Conservation (phyloP, 768 basidiomycete genomes). For the Leccinum subtestaceum region DNA sequence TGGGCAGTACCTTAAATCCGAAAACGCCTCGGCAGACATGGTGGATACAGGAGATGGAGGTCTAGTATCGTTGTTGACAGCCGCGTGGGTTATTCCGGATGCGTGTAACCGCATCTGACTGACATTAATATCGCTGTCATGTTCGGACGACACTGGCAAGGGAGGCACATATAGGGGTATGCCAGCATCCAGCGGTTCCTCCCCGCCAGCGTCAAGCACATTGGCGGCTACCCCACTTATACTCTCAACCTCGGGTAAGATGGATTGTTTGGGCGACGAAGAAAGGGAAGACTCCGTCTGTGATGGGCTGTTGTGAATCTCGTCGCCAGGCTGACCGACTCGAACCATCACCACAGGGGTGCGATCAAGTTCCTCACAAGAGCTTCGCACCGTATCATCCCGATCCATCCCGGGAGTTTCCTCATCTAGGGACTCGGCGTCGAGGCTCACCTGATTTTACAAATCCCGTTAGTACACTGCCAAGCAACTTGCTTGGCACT, state of each 20-base stretch:
- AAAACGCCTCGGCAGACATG: slow-evolving; percentile 9
- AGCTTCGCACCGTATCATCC: neutral
- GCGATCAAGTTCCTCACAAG: neutral
- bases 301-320: neutral
- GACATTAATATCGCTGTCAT: slow-evolving; percentile 16
- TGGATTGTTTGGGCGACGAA: neutral
- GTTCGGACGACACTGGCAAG: slow-evolving; percentile 29
- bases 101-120: neutral
- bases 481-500: neutral
- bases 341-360: neutral
- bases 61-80: slow-evolving; percentile 4
- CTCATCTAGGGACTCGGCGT: neutral
- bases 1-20: slow-evolving; percentile 16
- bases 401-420: neutral
- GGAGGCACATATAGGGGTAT: slow-evolving; percentile 10
- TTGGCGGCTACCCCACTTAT: neutral
- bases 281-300: slow-evolving; percentile 1
- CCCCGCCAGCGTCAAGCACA: neutral
- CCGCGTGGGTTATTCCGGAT: slow-evolving; percentile 2
- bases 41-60: slow-evolving; percentile 15
- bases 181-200: neutral
- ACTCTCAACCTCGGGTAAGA: neutral
- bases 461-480: slow-evolving; percentile 2
- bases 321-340: slow-evolving; percentile 1
- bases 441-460: slow-evolving; percentile 2